Evolutionary conservation across 1,139 yeast genomes (phyloP), one percentile per base, ranked within the genome.

Genomic region (Pichia sp.): DNA sequence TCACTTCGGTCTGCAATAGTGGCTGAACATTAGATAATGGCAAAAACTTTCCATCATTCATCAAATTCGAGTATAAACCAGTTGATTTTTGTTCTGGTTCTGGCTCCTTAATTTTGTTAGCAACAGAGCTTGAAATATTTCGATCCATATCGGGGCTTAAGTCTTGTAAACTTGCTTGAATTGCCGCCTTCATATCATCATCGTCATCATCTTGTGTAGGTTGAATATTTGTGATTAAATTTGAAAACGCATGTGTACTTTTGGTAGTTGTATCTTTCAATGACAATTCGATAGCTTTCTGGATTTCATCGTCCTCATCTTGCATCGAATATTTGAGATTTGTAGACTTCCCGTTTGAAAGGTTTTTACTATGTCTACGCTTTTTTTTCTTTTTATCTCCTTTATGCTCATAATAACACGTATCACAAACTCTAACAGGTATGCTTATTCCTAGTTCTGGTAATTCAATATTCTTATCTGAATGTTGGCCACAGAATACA

Each of bases 341-440:
- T 10, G 10, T 20, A 10, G 46, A 37, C n/a, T 32, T 28, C 6
- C 23, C 25, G 9, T 24, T 33, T 2, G 37, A 27, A 25, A 30
- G 38, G 24, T 43, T 45, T 41, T 40, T 46, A 38, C 46, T 46
- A n/a, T 47, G 41, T 42, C 25, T 46, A 40, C 29, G 40, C 10
- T 31, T 31, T 31, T 24, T 31, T 23, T 32, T 32, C 26, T 36
- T 28, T 39, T 43, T 28, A 59, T 56, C 41, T 61, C 58, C 45
- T 58, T 55, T 23, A 39, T 58, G 58, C 51, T 63, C 56, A 53
- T 66, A 82, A 59, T 73, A 78, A 61, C 98, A 94, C 51, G 83
- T 85, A 57, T 89, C 97, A 64, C 99, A 92, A 1, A 92, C 97
- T 50, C 99, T 72, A 1, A 90, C 97, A 0, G 95, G 87, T 45